Evolutionary conservation across 495 filamentous ascomycete species (phyloP).

Genomic region (Neurospora pannonica): DNA sequence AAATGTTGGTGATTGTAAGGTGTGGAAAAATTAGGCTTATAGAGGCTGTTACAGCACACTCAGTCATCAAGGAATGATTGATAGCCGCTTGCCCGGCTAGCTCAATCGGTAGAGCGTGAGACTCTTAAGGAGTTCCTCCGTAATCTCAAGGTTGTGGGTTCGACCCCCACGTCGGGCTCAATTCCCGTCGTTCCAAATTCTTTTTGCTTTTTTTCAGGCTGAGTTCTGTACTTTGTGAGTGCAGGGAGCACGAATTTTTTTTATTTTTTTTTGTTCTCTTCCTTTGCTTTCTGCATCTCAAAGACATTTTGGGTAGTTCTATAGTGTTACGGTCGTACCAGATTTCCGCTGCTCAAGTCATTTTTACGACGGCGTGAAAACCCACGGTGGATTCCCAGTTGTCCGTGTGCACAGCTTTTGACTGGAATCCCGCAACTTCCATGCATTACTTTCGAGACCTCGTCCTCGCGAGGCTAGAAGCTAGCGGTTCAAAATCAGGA

Average conservation of each 20-base stretch:
- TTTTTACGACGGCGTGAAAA: background rate
- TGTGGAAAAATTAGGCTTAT: background rate
- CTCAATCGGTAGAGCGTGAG: conserved; percentile 69
- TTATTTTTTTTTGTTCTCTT: background rate
- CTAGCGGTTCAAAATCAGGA: background rate
- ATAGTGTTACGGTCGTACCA: too few species aligned
- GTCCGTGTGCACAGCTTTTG: background rate
- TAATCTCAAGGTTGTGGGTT: background rate
- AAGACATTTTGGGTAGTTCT: too few species aligned
- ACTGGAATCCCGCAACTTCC: too few species aligned
- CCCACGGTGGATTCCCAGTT: background rate
- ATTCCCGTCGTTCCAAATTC: background rate
- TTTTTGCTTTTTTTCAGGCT: background rate
- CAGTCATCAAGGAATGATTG: background rate
- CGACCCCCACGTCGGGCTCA: background rate
- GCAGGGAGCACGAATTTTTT: background rate
- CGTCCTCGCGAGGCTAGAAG: background rate
- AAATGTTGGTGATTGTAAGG: background rate
- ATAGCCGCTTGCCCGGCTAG: conserved; percentile 33
- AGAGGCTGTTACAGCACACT: too few species aligned
- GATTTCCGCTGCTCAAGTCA: background rate
- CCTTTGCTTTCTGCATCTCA: too few species aligned
- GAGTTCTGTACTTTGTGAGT: background rate
- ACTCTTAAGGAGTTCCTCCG: conserved; percentile 45
- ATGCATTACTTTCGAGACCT: background rate